These are phyloP conservation scores for Diaporthe nobilis DNA, from an alignment of 2,329 filamentous ascomycete genomes.

Conservation along the genomic window DNA sequence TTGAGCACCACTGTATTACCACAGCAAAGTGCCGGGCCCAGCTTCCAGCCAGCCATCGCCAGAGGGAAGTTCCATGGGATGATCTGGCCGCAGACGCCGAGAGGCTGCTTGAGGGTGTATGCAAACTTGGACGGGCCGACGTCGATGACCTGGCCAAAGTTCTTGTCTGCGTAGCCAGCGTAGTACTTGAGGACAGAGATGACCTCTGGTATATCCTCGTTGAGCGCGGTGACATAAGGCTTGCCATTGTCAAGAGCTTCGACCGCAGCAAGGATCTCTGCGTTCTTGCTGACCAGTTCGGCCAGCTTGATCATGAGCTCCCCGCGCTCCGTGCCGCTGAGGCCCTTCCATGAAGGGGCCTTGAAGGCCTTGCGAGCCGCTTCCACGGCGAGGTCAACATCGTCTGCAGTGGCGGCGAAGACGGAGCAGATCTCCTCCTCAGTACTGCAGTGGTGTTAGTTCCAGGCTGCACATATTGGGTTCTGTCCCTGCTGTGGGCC, in stretches of 20 bases:
- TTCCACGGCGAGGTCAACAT: slow-evolving; percentile 78
- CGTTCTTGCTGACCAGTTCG: slow-evolving; percentile 76
- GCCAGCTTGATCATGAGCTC: slow-evolving; percentile 79
- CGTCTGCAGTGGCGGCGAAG: slow-evolving; percentile 75
- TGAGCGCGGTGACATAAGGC: slow-evolving; percentile 76
- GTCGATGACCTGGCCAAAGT: slow-evolving; percentile 83
- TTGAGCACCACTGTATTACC: slow-evolving; percentile 76
- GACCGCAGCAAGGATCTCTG: slow-evolving; percentile 61
- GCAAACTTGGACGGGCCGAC: slow-evolving; percentile 79
- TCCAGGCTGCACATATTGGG: not conserved
- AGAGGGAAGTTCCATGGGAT: slow-evolving; percentile 89
- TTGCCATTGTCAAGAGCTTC: slow-evolving; percentile 90
- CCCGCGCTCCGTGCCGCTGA: slow-evolving; percentile 78
- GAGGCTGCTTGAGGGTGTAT: slow-evolving; percentile 82
- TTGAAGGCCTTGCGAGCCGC: slow-evolving; percentile 80
- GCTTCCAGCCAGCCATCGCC: slow-evolving; percentile 82
- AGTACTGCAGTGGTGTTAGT: slow-evolving; percentile 51
- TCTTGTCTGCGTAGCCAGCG: slow-evolving; percentile 85
- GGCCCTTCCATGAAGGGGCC: slow-evolving; percentile 75
- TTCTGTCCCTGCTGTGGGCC: no score
- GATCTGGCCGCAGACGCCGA: slow-evolving; percentile 83
- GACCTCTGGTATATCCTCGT: slow-evolving; percentile 70
- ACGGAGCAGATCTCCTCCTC: slow-evolving; percentile 80
- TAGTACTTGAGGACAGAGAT: slow-evolving; percentile 77
- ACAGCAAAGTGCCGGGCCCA: slow-evolving; percentile 77